These are phyloP conservation scores for Trichoderma orchidacearum DNA, from an alignment of 495 filamentous ascomycete genomes.

Conservation along the genomic window DNA sequence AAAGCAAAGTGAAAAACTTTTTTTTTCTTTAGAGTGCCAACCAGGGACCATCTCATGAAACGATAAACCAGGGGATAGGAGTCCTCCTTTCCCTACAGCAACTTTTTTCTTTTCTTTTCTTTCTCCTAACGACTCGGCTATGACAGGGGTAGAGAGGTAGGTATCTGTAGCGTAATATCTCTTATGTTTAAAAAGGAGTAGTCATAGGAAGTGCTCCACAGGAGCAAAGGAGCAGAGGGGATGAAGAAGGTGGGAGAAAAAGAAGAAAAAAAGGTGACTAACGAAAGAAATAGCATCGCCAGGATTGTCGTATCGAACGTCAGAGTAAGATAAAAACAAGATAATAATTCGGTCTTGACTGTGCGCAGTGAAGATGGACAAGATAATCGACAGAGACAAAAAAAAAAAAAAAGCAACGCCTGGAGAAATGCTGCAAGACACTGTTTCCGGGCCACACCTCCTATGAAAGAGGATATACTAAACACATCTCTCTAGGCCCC, in stretches of 20 bases:
- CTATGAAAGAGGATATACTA: background rate
- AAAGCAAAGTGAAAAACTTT: too few species aligned
- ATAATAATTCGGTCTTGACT: background rate
- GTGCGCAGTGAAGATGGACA: background rate
- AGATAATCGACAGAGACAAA: background rate
- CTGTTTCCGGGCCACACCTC: background rate
- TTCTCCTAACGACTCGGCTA: background rate
- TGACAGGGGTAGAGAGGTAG: background rate
- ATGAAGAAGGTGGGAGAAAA: background rate
- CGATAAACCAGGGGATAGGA: background rate
- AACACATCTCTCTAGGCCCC: background rate
- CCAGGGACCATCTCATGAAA: background rate
- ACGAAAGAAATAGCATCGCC: background rate
- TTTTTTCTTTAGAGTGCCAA: constrained; percentile 4
- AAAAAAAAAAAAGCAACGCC: too few species aligned
- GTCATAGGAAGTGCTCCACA: background rate
- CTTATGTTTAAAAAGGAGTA: background rate
- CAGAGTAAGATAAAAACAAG: background rate
- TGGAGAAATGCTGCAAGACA: background rate
- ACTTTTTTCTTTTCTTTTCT: background rate
- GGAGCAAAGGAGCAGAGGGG: background rate
- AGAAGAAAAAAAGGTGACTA: background rate
- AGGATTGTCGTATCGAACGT: background rate
- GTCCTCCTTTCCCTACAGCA: background rate
- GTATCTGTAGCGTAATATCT: background rate